Base-by-base conservation (phyloP, 2,329 filamentous ascomycete genomes). In the Thelonectria rubi region DNA sequence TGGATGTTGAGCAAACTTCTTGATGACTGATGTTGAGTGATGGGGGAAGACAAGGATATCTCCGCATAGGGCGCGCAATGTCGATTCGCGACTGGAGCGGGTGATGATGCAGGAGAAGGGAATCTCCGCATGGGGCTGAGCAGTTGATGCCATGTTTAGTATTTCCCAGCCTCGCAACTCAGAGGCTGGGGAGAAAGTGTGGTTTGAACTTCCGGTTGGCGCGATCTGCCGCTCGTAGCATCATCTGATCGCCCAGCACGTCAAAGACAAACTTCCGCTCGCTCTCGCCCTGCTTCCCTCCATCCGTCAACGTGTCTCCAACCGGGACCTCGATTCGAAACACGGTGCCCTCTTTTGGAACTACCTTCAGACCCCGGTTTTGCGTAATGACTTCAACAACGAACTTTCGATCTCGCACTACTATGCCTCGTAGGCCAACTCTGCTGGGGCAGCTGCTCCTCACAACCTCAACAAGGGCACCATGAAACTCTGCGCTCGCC, bases 121-220 rank as follows among this genome's bases (percentile, higher is more conserved):
- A 30, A 30, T 30, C 26, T 30, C 26, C 26, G 26, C 26, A 30
- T 30, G 26, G 26, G 4, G 26, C 5, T 30, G 26, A 8, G 26
- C 8, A 30, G 26, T 30, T 30, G 26, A 6, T 8, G 26, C 26
- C 26, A 30, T 9, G 26, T 30, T 5, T 30, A 30, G 26, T 30
- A 30, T 30, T 24, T 30, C 26, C 8, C 26, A 30, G 8, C 26
- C 26, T 8, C 5, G 26, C 26, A 30, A 9, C 24, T 91, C 81
- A 97, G 14, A 97, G 76, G 66, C 91, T 88, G 50, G 88, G 84
- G 65, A 93, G 81, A 71, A 92, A 93, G 74, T 94, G 93, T 73
- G 87, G 84, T 78, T 95, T 97, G 78, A 97, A 97, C 79, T 97
- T 98, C 79, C 88, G 93, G 71, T 91, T 97, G 50, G 93, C 92